These are phyloP conservation scores for Peronospora farinosa DNA, from an alignment of 352 stramenopile species.

Conservation along the genomic window DNA sequence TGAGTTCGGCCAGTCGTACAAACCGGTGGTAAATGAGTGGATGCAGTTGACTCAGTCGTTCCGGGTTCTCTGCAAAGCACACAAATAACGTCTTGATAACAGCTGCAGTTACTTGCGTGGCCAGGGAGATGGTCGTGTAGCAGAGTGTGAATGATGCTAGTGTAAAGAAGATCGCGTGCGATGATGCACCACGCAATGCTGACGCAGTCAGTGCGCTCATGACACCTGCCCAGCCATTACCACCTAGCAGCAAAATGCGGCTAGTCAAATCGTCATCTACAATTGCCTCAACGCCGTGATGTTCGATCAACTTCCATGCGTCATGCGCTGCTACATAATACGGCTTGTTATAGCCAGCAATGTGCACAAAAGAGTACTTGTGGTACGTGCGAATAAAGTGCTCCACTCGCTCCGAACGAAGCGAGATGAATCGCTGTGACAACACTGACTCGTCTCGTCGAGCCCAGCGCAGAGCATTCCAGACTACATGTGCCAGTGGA, in stretches of 20 bases:
- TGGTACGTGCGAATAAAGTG: conserved; percentile 82
- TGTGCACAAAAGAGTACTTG: conserved; percentile 82
- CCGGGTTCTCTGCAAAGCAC: conserved; percentile 80
- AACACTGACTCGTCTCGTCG: conserved; percentile 66
- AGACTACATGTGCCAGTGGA: conserved; percentile 68
- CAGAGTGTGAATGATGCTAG: conserved; percentile 64
- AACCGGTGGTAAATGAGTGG: conserved; percentile 86
- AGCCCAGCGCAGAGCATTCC: conserved; percentile 70
- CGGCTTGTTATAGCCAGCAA: conserved; percentile 73
- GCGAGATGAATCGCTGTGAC: conserved; percentile 46
- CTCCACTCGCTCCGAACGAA: conserved; percentile 57
- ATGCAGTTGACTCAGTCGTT: conserved; percentile 69
- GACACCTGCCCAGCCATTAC: conserved; percentile 72
- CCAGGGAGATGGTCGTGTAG: conserved; percentile 76
- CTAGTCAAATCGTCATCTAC: conserved; percentile 83
- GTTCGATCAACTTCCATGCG: conserved; percentile 69
- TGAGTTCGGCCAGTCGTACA: conserved; percentile 73
- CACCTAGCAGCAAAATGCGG: conserved; percentile 59
- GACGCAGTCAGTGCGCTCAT: conserved; percentile 67
- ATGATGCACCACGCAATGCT: conserved; percentile 39
- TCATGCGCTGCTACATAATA: conserved; percentile 76
- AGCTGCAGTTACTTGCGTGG: conserved; percentile 60
- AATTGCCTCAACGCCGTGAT: conserved; percentile 77
- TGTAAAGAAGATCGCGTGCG: conserved; percentile 71
- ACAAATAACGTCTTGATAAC: conserved; percentile 86